Conservation (phyloP, 345 rosid species). For the Gossypium bickii region DNA sequence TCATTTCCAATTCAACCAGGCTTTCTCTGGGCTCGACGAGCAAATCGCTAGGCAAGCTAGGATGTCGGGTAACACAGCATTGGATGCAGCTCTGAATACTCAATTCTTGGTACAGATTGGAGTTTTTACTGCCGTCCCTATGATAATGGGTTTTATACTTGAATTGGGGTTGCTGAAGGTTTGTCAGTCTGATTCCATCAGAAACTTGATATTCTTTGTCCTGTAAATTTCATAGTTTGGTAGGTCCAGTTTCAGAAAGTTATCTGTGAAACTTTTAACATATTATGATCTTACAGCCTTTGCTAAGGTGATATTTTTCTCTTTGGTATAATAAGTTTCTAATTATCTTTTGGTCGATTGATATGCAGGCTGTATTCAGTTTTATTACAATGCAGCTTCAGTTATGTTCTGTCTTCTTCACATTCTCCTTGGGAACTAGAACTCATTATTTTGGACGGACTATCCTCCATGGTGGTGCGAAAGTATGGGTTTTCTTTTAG, state of each 20-base stretch:
- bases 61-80: conserved; percentile 64
- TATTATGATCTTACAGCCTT: neutral
- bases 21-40: conserved; percentile 88
- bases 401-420: conserved; percentile 95
- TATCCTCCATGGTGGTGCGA: conserved; percentile 98
- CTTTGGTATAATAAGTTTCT: neutral
- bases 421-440: conserved; percentile 92
- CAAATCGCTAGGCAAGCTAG: conserved; percentile 52
- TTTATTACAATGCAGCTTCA: conserved; percentile 97
- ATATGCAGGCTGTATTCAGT: conserved; percentile 87
- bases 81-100: conserved; percentile 87
- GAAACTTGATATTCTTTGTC: neutral
- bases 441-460: conserved; percentile 99
- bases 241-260: neutral
- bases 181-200: conserved; percentile 23
- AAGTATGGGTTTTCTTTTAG: conserved; percentile 38
- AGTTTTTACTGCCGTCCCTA: conserved; percentile 94
- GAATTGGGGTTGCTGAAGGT: conserved; percentile 91
- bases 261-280: neutral
- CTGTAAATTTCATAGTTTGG: neutral
- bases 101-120: conserved; percentile 99
- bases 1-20: conserved; percentile 44
- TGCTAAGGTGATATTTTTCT: neutral
- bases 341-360: conserved; percentile 11
- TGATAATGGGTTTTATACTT: conserved; percentile 98